Conservation (phyloP, 2,329 filamentous ascomycete species). For the Didymella sp. region DNA sequence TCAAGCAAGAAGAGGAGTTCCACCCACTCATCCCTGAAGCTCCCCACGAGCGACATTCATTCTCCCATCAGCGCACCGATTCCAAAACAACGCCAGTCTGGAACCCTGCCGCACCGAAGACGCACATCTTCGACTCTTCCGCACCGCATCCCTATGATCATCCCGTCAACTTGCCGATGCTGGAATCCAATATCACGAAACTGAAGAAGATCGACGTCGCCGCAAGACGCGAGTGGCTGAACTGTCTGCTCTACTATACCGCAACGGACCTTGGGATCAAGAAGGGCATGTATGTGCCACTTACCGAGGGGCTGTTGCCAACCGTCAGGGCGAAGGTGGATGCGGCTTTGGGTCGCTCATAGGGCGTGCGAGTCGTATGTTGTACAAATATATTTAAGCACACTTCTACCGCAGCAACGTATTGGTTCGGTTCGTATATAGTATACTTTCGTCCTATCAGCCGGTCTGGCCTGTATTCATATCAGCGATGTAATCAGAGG, state of each 20-base stretch:
- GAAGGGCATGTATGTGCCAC: conserved; percentile 36
- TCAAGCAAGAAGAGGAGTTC: neutral
- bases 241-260: conserved; percentile 35
- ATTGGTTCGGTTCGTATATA: neutral
- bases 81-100: neutral
- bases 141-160: conserved; percentile 32
- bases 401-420: no score
- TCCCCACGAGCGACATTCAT: neutral
- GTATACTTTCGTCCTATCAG: neutral
- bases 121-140: conserved; percentile 31
- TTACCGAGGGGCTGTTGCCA: conserved; percentile 27
- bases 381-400: no score
- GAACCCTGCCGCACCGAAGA: conserved; percentile 2
- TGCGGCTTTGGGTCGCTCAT: conserved; percentile 19
- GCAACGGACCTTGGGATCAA: conserved; percentile 37
- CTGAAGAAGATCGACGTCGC: conserved; percentile 30
- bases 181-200: conserved; percentile 18
- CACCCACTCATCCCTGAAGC: neutral
- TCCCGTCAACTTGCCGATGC: conserved; percentile 12
- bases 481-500: neutral
- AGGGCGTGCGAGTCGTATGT: no score
- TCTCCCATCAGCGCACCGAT: neutral
- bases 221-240: conserved; percentile 36
- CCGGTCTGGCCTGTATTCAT: neutral
- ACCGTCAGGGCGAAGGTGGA: conserved; percentile 29